Base-by-base conservation (phyloP, 352 stramenopile genomes). In the Phytophthora foliorum region DNA sequence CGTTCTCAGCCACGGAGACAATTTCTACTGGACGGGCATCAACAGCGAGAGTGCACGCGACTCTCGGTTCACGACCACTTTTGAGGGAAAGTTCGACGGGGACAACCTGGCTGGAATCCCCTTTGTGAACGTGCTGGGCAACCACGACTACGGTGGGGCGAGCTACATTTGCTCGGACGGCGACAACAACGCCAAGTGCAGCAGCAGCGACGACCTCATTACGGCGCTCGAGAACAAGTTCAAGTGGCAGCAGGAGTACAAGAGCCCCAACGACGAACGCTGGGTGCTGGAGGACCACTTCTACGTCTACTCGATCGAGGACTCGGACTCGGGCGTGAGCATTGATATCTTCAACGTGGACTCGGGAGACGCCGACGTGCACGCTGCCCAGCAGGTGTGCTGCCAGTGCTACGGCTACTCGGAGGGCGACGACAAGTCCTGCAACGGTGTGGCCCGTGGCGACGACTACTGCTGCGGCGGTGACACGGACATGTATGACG, bases 1-100 rank as follows among this genome's bases (percentile, higher is more conserved):
- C 19, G 74, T 93, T 32, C 58, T 93, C 22, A 79, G 84, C 50
- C 84, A 93, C 64, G 84, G 80, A 48, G 83, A 91, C 56, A 89
- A 88, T 66, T 91, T 90, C 32, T 91, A 91, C 69, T 89, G 82
- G 80, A 81, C 80, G 10, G 83, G 83, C 32, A 88, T 91, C 46
- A 80, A 78, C 54, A 80, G 72, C 21, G 64, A 72, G n/a, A 60
- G 60, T 3, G 80, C 72, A 51, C 76, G 83, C 22, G 59, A 74
- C 63, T 81, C 80, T 16, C 82, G 82, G 9, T 91, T 91, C 59
- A 73, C 73, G 13, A 77, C 58, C 16, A 90, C 82, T 10, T 91
- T 91, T 51, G 83, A 91, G 51, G 62, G 66, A 13, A 89, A 88
- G 48, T 88, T 85, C 62, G 63, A 84, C 8, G 78, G 79, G 24